Percentiles rank a stretch among this genome's conserved stretches.
These are phyloP conservation scores for Candida oleophila DNA, from an alignment of 805 yeast species.

Conservation along the genomic window DNA sequence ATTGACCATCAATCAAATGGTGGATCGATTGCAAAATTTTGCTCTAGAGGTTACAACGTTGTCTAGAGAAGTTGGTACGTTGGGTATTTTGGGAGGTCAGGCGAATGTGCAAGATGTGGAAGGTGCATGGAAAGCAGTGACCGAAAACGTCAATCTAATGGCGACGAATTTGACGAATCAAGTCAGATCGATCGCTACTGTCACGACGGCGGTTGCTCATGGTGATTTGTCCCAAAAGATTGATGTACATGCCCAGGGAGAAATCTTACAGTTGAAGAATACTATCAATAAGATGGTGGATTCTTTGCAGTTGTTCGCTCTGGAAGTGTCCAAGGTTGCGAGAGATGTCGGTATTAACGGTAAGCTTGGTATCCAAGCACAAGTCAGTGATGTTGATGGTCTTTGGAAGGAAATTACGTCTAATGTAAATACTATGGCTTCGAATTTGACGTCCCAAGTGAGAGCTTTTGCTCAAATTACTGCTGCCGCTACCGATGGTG, in stretches of 20 bases:
- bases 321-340: conserved; percentile 87
- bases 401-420: conserved; percentile 90
- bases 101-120: conserved; percentile 51
- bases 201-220: conserved; percentile 88
- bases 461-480: conserved; percentile 92
- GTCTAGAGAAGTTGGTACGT: conserved; percentile 47
- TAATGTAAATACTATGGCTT: conserved; percentile 90
- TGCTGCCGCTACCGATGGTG: conserved; percentile 93
- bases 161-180: conserved; percentile 61
- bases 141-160: conserved; percentile 47
- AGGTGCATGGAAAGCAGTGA: conserved; percentile 52
- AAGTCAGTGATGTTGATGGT: conserved; percentile 87
- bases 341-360: conserved; percentile 93
- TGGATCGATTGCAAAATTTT: conserved; percentile 49
- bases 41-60: conserved; percentile 47
- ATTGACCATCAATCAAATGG: conserved; percentile 50
- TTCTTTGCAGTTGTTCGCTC: conserved; percentile 80
- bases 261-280: conserved; percentile 77
- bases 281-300: conserved; percentile 94
- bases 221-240: conserved; percentile 86
- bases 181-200: conserved; percentile 86
- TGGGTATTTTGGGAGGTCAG: conserved; percentile 50
- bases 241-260: conserved; percentile 89
- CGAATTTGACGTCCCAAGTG: conserved; percentile 88
- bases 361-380: conserved; percentile 89